Evolutionary conservation across 1,284 basidiomycete species (phyloP), one percentile per base, ranked within the genome.

Genomic region (Schizopora paradoxa): DNA sequence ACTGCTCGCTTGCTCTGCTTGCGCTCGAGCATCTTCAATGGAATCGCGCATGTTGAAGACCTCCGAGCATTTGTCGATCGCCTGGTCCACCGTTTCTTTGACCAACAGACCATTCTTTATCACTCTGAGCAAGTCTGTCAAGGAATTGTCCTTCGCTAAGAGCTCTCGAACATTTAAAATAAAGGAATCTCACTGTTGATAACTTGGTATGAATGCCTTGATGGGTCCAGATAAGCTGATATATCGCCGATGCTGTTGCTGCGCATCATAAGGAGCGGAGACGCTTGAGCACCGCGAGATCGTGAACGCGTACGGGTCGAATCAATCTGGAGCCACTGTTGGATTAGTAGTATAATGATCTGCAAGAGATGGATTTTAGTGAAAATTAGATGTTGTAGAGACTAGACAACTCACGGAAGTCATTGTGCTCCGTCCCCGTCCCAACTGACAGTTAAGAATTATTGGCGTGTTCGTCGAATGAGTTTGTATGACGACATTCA

Each of bases 401-500:
- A 5, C 7, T 6, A 40, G 13, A 8, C 31, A n/a, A 60, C 79
- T 54, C 48, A 86, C 88, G 5, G 93, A 87, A 13, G 92, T 84
- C 52, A 94, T 70, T 0, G 94, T 96, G 51, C 90, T 93, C 56
- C 96, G 75, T n/a, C 95, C 95, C 26, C 92, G 73, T 3, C 95
- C 95, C 3, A 99, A 78, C 65, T 99, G 96, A 59, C 94, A 96
- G 61, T 99, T 99, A 43, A 99, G 78, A 19, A 99, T 85, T 51
- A 99, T 87, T 0, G 93, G 91, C 0, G 85, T 82, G 34, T 77
- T 72, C 25, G 77, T 73, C 3, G 84, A 74, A 46, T 86, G 76
- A 22, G 82, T 80, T n/a, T 83, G 71, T 35, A 91, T 72, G 32
- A 93, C 88, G 0, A 94, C 76, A 35, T 90, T 82, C 52, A 97